Base-by-base conservation (phyloP, 78 protist species). In the Guillardia theta region DNA sequence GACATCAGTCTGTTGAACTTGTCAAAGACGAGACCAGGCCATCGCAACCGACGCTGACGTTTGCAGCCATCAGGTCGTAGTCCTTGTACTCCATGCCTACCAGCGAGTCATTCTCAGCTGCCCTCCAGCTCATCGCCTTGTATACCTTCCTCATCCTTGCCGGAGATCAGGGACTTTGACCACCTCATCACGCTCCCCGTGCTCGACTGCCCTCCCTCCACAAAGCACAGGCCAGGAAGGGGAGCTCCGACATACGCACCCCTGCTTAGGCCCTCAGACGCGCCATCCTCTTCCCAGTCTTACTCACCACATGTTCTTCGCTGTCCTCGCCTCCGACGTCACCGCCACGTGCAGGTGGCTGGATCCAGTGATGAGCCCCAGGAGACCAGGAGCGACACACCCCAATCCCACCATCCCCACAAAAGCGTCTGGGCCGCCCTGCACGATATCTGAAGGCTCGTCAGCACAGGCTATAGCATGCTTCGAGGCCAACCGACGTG, bases 341-440 rank as follows among this genome's bases (percentile, higher is more conserved):
- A 36, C 46, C 24, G 41, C 93, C 0, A 88, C 30, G 41, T 88
- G 93, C 6, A 88, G 93, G 93, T 88, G 93, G 30, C 62, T 45
- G 33, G 45, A 30, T 70, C 93, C 93, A 0, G 93, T 88, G 64
- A 88, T 48, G 30, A 88, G 43, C 21, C 70, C 93, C 45, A 88
- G 41, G 46, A 36, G 33, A 43, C 83, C 83, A 1, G 9, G 83
- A 1, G 9, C 36, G 44, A 6, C 43, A n/a, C 70, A 3, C 47
- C 93, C 62, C 53, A 44, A n/a, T 46, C 93, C 93, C n/a, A 88
- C 39, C 36, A 88, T 4, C 41, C 78, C 93, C 41, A 88, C 93
- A 64, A 88, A 88, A 22, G 93, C 93, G 43, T 88, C 93, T 37
- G 93, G 76, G 30, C 93, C 93, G 4, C 93, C 93, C 70, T 88